A percentile compares a stretch with the other conserved stretches of the same genome.
These are phyloP conservation scores for Penicillium digitatum DNA, from an alignment of 2,329 filamentous ascomycete genomes.

Conservation along the genomic window DNA sequence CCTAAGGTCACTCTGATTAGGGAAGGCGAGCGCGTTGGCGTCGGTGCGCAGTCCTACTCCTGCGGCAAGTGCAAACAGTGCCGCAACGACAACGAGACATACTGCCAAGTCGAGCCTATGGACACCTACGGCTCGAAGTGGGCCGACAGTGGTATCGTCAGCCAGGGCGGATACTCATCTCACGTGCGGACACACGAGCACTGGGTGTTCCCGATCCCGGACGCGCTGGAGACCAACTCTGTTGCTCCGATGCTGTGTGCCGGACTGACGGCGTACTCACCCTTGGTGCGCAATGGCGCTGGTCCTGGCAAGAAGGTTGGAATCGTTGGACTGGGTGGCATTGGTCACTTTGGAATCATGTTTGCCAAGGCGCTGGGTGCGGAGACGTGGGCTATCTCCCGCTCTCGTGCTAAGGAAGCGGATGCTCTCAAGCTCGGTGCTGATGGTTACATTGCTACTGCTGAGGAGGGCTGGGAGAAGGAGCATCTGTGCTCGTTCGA, in stretches of 20 bases:
- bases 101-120: constrained; percentile 54
- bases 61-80: constrained; percentile 64
- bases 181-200: constrained; percentile 73
- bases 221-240: constrained; percentile 56
- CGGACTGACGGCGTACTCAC: constrained; percentile 74
- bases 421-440: constrained; percentile 58
- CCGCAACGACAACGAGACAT: constrained; percentile 64
- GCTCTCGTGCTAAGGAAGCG: constrained; percentile 57
- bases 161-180: constrained; percentile 63
- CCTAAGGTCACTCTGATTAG: constrained; percentile 60
- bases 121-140: constrained; percentile 54
- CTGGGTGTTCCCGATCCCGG: constrained; percentile 67
- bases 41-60: constrained; percentile 64
- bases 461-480: constrained; percentile 57
- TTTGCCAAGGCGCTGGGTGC: constrained; percentile 66
- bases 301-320: constrained; percentile 59
- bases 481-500: constrained; percentile 54
- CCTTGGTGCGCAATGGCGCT: constrained; percentile 69
- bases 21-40: constrained; percentile 61
- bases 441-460: constrained; percentile 57
- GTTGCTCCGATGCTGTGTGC: constrained; percentile 82
- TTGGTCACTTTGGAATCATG: constrained; percentile 67
- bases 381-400: constrained; percentile 60
- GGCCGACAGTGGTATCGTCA: constrained; percentile 59
- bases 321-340: constrained; percentile 53